These are phyloP conservation scores for Euphorbia corollata DNA, from an alignment of 441 rosid species.

Conservation along the genomic window DNA sequence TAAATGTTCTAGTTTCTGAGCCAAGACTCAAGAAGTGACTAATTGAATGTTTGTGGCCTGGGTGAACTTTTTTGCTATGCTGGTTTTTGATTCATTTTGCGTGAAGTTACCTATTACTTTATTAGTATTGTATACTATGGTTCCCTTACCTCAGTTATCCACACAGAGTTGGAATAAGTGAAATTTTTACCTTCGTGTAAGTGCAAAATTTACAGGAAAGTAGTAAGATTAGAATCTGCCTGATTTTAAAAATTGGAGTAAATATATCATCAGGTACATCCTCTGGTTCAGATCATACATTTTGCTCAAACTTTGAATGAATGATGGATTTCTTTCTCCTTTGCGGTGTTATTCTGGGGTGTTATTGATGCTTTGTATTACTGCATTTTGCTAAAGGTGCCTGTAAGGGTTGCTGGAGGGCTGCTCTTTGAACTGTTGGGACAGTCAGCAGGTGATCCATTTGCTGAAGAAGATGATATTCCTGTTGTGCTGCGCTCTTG, in stretches of 20 bases:
- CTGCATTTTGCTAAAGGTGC: constrained; percentile 42
- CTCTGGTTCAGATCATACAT: not conserved
- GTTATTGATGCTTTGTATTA: constrained; percentile 12
- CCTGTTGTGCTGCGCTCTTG: constrained; percentile 87
- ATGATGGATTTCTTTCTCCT: constrained; percentile 6
- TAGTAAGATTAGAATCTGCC: not conserved
- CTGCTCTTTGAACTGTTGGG: constrained; percentile 92
- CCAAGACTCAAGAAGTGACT: not conserved
- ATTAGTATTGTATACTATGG: not conserved
- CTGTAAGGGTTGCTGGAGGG: constrained; percentile 97
- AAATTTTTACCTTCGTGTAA: not conserved
- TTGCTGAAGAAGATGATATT: constrained; percentile 76
- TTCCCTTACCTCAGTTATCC: not conserved
- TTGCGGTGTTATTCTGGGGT: constrained; percentile 10
- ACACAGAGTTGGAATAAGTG: not conserved
- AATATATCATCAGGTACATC: not conserved
- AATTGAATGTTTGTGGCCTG: not conserved
- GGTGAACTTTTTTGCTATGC: not conserved
- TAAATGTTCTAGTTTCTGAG: not conserved
- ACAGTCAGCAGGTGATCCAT: constrained; percentile 94
- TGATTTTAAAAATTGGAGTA: not conserved
- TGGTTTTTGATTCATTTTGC: not conserved
- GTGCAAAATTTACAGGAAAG: not conserved
- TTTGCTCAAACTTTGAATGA: not conserved
- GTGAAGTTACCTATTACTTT: not conserved